These are phyloP conservation scores for Candida labiduridarum DNA, from an alignment of 1,139 yeast genomes.

Conservation along the genomic window DNA sequence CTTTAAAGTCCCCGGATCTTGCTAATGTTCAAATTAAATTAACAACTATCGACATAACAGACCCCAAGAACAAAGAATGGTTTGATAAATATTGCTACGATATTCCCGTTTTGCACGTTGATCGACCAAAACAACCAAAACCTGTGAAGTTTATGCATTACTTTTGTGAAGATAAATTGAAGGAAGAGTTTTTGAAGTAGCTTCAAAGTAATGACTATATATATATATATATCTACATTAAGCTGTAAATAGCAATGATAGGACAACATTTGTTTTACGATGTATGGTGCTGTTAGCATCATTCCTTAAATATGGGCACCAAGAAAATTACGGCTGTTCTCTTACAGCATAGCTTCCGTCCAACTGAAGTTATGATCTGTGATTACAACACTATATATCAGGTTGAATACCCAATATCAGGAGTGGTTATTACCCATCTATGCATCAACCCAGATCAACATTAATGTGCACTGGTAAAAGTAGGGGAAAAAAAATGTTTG, in stretches of 20 bases:
- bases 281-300: no score
- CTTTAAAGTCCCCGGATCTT: constrained; percentile 31
- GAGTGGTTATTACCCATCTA: no score
- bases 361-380: no score
- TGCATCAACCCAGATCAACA: no score
- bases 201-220: neutral
- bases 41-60: constrained; percentile 65
- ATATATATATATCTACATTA: neutral
- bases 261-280: no score
- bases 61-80: constrained; percentile 69
- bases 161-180: constrained; percentile 58
- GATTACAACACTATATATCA: no score
- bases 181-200: constrained; percentile 40
- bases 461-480: neutral
- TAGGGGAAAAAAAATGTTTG: neutral
- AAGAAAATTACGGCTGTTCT: no score
- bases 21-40: constrained; percentile 34
- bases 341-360: no score
- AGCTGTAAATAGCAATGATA: neutral
- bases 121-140: constrained; percentile 45
- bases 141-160: constrained; percentile 78
- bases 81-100: constrained; percentile 85
- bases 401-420: no score
- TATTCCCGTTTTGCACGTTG: constrained; percentile 84
- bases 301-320: no score